Base-by-base conservation (phyloP, 2,329 filamentous ascomycete species). In the Microdochium bolleyi region DNA sequence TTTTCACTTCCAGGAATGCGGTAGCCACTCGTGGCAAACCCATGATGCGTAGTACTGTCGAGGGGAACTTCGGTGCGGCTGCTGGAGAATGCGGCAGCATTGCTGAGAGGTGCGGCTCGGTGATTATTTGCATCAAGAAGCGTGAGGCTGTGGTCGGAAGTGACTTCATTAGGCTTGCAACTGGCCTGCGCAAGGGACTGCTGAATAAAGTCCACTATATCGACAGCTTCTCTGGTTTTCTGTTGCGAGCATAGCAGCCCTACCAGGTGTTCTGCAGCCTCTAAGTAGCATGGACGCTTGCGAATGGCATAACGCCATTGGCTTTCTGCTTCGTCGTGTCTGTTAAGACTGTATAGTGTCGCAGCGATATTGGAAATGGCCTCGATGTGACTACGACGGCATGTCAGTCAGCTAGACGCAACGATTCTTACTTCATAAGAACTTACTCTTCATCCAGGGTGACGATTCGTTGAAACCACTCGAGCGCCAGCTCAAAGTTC, bases 211-310 rank as follows among this genome's bases (percentile, higher is more conserved):
- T 88, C 83, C 59, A 99, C 96, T 50, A 96, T 84, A 49, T 87
- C 83, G 54, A 99, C 85, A 8, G 94, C 94, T 65, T 97, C 90
- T 61, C 80, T 84, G 49, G 85, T 88, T 56, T 92, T 82, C 54
- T 95, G 87, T 55, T 85, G 89, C 49, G 80, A 83, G 65, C 92
- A 96, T 19, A 97, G 70, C 49, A 97, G 74, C 1, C 91, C 90
- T 27, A 97, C 88, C 1, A 99, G 79, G 72, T 97, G 92, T 66
- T 99, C 94, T 2, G 94, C 90, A 8, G 94, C 92, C 71, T 99
- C 94, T 53, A 99, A 88, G 69, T 95, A 95, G 64, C 84, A 88
- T 0, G 94, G 94, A 9, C 89, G 85, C 53, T 89, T 74, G 63
- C 84, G 88, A 24, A 97, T 84, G n/a, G 91, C 91, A 55, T 81